A percentile compares a stretch with the other conserved stretches of the same genome.
Evolutionary conservation across 2,329 filamentous ascomycete genomes (phyloP).

Genomic region (Fusarium torulosum): DNA sequence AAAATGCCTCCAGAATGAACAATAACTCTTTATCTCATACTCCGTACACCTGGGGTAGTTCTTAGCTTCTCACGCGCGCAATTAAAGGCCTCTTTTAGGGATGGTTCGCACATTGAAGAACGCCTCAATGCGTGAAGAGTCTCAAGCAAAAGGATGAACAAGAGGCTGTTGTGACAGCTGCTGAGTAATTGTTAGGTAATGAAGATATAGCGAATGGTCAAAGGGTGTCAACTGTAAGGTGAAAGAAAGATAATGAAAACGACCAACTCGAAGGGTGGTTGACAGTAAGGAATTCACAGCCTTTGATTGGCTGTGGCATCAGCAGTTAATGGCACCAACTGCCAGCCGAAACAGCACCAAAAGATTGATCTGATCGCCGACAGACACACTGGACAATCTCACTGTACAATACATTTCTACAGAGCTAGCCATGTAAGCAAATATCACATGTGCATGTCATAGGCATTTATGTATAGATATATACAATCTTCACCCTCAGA

Average conservation of each 20-base stretch:
- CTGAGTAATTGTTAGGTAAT: not conserved
- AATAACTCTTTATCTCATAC: not conserved
- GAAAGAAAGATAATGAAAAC: not conserved
- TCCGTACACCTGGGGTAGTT: not conserved
- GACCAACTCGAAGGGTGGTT: not conserved
- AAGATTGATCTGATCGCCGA: not conserved
- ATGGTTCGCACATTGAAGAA: not conserved
- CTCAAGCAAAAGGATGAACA: not conserved
- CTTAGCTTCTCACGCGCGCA: not conserved
- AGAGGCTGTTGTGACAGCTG: not conserved
- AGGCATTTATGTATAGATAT: slow-evolving; percentile 43
- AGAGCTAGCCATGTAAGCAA: not conserved
- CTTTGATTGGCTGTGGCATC: slow-evolving; percentile 16
- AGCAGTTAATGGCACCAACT: slow-evolving; percentile 11
- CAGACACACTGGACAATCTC: not conserved
- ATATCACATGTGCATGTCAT: slow-evolving; percentile 20
- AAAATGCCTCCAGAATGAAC: not conserved
- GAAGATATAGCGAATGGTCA: not conserved
- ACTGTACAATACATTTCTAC: not conserved
- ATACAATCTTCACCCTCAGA: slow-evolving; percentile 36
- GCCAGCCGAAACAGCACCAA: slow-evolving; percentile 7
- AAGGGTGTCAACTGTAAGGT: not conserved
- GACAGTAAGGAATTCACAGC: not conserved
- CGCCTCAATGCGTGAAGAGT: not conserved
- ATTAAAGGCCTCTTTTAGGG: not conserved